Evolutionary conservation across 1,284 basidiomycete genomes (phyloP), one percentile per base, ranked within the genome.

Genomic region (Golubevia sp.): DNA sequence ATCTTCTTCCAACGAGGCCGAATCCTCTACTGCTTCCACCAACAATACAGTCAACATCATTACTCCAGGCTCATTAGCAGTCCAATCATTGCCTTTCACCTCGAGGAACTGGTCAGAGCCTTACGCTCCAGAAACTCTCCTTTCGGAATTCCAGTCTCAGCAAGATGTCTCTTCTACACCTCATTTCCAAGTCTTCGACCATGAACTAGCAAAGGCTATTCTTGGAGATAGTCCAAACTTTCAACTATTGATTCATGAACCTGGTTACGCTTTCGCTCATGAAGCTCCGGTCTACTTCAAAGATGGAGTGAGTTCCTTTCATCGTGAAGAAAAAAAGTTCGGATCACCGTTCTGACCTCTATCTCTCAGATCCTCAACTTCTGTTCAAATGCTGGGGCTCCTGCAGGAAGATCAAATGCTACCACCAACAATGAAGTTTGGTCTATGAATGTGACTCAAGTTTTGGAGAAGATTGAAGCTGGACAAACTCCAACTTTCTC

Each of bases 241-340:
- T 44, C 38, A 18, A 6, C 18, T 56, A 11, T 26, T 64, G 8
- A 58, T 64, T 18, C 51, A 62, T 24, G 52, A 56, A 25, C 60
- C 49, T 23, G 63, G 63, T 11, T 65, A 62, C 23, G 63, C 59
- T 15, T 65, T 65, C 30, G 63, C 63, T 3, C 63, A 65, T 53
- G 63, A 65, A 49, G 63, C 63, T 7, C 53, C 60, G 15, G 52
- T 56, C 48, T 65, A 56, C 27, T 65, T 63, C 48, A 49, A 51
- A 26, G 55, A 65, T 34, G 38, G 38, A 44, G 38, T 44, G 38
- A 44, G 38, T 44, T 11, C 30, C 5, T 34, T 34, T 11, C 30
- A 34, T 34, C 30, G 30, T 5, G 30, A 34, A 18, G 38, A 44
- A 44, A 44, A 18, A 44, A 44, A 44, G 38, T 44, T 18, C 18